phyloP scores from a whole-genome alignment of 306 rosid species.

The Nissolia schottii region DNA sequence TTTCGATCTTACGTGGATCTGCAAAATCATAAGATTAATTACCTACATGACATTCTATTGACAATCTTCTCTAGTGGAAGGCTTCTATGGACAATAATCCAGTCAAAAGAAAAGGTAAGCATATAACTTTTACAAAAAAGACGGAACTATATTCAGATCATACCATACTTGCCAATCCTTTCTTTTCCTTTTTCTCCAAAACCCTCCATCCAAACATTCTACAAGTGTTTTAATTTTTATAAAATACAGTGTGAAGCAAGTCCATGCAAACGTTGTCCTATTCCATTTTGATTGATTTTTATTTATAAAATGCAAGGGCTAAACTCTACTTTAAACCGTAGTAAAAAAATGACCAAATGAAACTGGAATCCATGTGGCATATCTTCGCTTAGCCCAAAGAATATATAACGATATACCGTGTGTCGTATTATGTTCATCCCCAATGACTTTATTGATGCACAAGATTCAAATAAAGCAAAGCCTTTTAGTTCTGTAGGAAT shows the following conservation, averaged over 20 bases:
- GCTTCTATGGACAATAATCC: background rate
- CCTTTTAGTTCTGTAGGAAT: background rate
- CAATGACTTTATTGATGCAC: background rate
- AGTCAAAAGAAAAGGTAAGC: background rate
- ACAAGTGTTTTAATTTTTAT: background rate
- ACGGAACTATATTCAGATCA: background rate
- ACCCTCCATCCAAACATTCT: background rate
- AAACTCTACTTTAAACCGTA: background rate
- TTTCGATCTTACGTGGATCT: constrained; percentile 81
- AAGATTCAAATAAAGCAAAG: constrained; percentile 1
- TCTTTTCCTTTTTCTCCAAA: background rate
- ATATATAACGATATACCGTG: background rate
- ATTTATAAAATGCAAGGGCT: background rate
- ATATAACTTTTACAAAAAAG: background rate
- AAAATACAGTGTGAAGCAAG: constrained; percentile 3
- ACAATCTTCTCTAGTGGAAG: background rate
- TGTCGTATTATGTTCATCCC: background rate
- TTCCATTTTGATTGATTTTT: background rate
- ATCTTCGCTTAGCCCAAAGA: background rate
- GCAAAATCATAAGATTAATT: constrained; percentile 43
- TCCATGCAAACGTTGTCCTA: background rate
- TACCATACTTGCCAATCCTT: background rate
- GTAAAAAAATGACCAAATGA: background rate
- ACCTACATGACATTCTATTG: background rate
- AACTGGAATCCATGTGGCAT: background rate